Conservation (phyloP, 768 basidiomycete genomes). For the Stropharia rugosoannulata region DNA sequence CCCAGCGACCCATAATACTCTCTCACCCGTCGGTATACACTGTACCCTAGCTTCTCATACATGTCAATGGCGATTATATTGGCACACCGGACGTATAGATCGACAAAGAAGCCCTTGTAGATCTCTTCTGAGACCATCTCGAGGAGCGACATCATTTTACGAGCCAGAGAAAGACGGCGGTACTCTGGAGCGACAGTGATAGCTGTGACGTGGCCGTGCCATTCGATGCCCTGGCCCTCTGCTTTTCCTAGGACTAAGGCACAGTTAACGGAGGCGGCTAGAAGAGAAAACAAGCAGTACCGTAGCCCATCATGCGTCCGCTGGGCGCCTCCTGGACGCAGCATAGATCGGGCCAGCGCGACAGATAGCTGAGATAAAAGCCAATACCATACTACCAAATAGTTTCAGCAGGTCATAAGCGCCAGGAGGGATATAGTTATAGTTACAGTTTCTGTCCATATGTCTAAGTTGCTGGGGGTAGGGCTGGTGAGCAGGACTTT, state of each 20-base stretch:
- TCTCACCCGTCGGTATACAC: slow-evolving; percentile 85
- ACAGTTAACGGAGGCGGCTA: neutral
- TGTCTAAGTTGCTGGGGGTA: slow-evolving; percentile 76
- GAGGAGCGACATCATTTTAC: slow-evolving; percentile 82
- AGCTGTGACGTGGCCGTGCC: slow-evolving; percentile 95
- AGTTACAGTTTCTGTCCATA: slow-evolving; percentile 95
- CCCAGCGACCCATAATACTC: slow-evolving; percentile 88
- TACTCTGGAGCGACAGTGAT: slow-evolving; percentile 94
- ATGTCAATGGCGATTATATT: slow-evolving; percentile 83
- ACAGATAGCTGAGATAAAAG: slow-evolving; percentile 88
- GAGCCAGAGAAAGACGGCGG: slow-evolving; percentile 83
- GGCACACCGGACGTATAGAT: slow-evolving; percentile 91
- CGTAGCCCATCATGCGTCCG: slow-evolving; percentile 90
- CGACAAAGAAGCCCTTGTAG: slow-evolving; percentile 89
- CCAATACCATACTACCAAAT: slow-evolving; percentile 71
- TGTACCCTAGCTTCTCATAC: slow-evolving; percentile 94
- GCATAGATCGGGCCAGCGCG: slow-evolving; percentile 91
- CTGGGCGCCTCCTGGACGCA: slow-evolving; percentile 78
- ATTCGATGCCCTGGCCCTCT: slow-evolving; percentile 72
- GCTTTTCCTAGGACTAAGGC: slow-evolving; percentile 88
- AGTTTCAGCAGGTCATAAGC: neutral
- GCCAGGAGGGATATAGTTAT: slow-evolving; percentile 20
- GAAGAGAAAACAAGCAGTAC: slow-evolving; percentile 42
- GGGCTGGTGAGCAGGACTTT: neutral
- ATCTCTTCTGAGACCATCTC: slow-evolving; percentile 82